Conservation (phyloP, 495 filamentous ascomycete species). For the Rhypophila decipiens region DNA sequence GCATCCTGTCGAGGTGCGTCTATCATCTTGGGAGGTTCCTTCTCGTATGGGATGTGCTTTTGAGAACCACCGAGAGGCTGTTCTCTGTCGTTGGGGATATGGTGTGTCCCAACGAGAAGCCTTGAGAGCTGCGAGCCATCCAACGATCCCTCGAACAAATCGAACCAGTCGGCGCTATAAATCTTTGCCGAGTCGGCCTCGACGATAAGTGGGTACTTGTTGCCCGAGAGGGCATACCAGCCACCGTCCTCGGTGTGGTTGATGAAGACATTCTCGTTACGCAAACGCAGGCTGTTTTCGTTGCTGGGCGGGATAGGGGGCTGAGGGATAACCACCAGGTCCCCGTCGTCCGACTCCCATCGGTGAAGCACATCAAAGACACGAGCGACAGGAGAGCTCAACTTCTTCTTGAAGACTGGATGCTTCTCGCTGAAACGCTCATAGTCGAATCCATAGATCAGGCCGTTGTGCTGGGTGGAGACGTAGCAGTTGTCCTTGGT, state of each 20-base stretch:
- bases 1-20: slow-evolving; percentile 3
- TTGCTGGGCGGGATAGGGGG: slow-evolving; percentile 60
- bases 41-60: no score
- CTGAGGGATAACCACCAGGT: slow-evolving; percentile 78
- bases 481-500: slow-evolving; percentile 87
- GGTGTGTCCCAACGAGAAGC: slow-evolving; percentile 43
- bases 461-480: slow-evolving; percentile 81
- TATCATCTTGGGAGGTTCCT: no score
- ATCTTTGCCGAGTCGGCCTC: slow-evolving; percentile 62
- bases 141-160: slow-evolving; percentile 22
- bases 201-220: slow-evolving; percentile 76
- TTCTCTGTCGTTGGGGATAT: slow-evolving; percentile 26
- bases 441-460: slow-evolving; percentile 73
- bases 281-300: slow-evolving; percentile 50
- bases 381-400: slow-evolving; percentile 76
- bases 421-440: slow-evolving; percentile 31
- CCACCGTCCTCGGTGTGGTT: slow-evolving; percentile 78
- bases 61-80: no score
- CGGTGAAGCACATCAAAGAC: slow-evolving; percentile 88
- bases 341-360: slow-evolving; percentile 42
- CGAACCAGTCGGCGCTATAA: slow-evolving; percentile 53
- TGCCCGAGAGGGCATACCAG: slow-evolving; percentile 93
- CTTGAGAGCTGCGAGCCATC: slow-evolving; percentile 29
- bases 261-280: slow-evolving; percentile 68
- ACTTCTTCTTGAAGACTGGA: slow-evolving; percentile 51